Evolutionary conservation across 495 filamentous ascomycete genomes (phyloP).

Genomic region (Cenococcum geophilum): DNA sequence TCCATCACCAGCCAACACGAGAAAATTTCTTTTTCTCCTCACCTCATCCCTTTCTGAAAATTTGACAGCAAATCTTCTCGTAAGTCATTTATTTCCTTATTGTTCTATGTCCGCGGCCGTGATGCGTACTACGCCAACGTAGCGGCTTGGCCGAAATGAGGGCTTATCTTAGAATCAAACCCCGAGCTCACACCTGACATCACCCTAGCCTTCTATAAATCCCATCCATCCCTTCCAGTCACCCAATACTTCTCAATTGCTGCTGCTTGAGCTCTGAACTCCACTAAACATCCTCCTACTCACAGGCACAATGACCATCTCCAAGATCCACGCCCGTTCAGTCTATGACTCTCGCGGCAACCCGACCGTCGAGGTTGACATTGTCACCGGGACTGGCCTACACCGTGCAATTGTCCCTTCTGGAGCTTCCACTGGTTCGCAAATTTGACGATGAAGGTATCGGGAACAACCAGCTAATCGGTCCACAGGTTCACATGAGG

Average conservation of each 20-base stretch:
- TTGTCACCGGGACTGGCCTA: slow-evolving; percentile 92
- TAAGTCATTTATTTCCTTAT: slow-evolving; percentile 28
- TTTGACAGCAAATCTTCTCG: slow-evolving; percentile 16
- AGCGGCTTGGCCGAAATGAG: slow-evolving; percentile 9
- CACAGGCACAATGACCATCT: slow-evolving; percentile 72
- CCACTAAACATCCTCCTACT: slow-evolving; percentile 14
- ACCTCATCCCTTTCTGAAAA: slow-evolving; percentile 11
- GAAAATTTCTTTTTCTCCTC: slow-evolving; percentile 11
- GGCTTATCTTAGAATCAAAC: slow-evolving; percentile 22
- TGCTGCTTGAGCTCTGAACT: not conserved
- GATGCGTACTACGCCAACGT: slow-evolving; percentile 7
- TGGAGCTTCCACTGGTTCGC: slow-evolving; percentile 87
- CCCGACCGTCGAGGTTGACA: slow-evolving; percentile 91
- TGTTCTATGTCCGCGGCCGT: slow-evolving; percentile 31
- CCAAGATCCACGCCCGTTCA: slow-evolving; percentile 95
- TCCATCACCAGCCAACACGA: slow-evolving; percentile 11
- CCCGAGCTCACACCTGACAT: slow-evolving; percentile 21
- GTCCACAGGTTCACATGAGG: slow-evolving; percentile 85
- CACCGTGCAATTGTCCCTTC: slow-evolving; percentile 99
- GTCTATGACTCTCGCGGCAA: slow-evolving; percentile 99
- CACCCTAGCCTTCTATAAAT: slow-evolving; percentile 17
- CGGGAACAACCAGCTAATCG: slow-evolving; percentile 21
- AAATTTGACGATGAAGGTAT: not conserved
- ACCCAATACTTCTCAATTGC: slow-evolving; percentile 13
- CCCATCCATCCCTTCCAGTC: slow-evolving; percentile 3